Evolutionary conservation across 805 yeast genomes (phyloP).

Genomic region (Saturnispora quitensis): DNA sequence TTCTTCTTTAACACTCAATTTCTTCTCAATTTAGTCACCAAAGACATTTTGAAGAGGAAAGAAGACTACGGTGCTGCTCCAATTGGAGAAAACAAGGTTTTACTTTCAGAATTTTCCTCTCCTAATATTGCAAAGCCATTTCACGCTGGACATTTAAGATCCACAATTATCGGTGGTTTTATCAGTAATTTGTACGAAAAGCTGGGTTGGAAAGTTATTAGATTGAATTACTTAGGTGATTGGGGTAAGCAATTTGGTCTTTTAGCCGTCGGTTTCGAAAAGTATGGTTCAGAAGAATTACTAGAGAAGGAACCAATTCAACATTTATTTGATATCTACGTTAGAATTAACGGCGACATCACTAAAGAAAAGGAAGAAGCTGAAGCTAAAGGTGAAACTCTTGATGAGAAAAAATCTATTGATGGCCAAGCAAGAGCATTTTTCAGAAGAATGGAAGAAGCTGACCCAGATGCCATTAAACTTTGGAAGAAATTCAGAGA

Average conservation of each 20-base stretch:
- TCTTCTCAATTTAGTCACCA: conserved; percentile 58
- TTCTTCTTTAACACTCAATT: conserved; percentile 68
- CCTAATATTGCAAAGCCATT: conserved; percentile 99
- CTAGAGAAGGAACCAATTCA: conserved; percentile 76
- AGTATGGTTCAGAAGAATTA: conserved; percentile 72
- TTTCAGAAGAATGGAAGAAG: conserved; percentile 89
- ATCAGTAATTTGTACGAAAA: conserved; percentile 81
- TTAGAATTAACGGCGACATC: conserved; percentile 72
- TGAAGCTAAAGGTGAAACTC: conserved; percentile 40
- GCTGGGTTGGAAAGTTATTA: conserved; percentile 84
- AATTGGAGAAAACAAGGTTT: conserved; percentile 60
- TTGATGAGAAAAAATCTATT: conserved; percentile 40
- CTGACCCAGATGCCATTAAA: conserved; percentile 68
- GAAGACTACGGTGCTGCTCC: conserved; percentile 66
- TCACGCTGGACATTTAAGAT: conserved; percentile 98
- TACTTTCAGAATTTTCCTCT: conserved; percentile 85
- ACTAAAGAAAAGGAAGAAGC: conserved; percentile 49
- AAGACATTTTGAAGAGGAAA: conserved; percentile 54
- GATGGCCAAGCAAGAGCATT: conserved; percentile 81
- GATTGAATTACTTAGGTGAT: conserved; percentile 95
- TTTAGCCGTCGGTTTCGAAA: conserved; percentile 84
- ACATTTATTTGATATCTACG: conserved; percentile 92
- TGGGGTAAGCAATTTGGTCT: conserved; percentile 99
- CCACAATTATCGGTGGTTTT: conserved; percentile 97
- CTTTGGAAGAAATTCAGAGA: conserved; percentile 87